A percentile compares a stretch with the other conserved stretches of the same genome.
Conservation (phyloP, 2,329 filamentous ascomycete species). For the Scleromitrula shiraiana region DNA sequence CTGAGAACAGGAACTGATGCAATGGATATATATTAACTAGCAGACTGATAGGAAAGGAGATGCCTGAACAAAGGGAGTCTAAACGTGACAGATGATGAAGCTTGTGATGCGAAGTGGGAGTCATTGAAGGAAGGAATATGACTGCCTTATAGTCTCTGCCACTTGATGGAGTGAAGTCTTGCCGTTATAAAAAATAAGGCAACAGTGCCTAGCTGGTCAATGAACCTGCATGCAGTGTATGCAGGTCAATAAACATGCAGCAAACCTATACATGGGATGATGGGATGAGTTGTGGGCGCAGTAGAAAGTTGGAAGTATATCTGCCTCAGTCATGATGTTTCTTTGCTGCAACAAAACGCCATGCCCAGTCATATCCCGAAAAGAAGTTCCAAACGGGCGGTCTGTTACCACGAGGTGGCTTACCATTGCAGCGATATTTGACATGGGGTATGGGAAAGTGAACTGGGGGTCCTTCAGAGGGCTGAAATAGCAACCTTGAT, state of each 20-base stretch:
- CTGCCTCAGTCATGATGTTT: slow-evolving; percentile 13
- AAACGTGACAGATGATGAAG: slow-evolving; percentile 20
- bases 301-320: slow-evolving; percentile 15
- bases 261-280: slow-evolving; percentile 17
- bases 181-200: slow-evolving; percentile 21
- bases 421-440: not conserved
- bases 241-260: slow-evolving; percentile 25
- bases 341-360: slow-evolving; percentile 11
- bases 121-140: slow-evolving; percentile 26
- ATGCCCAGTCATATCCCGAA: slow-evolving; percentile 8
- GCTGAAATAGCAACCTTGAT: slow-evolving; percentile 10
- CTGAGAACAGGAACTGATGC: slow-evolving; percentile 13
- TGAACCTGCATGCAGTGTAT: slow-evolving; percentile 18
- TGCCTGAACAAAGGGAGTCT: slow-evolving; percentile 27
- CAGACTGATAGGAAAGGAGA: slow-evolving; percentile 22
- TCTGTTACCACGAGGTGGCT: slow-evolving; percentile 17
- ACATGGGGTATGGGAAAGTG: not conserved
- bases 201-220: slow-evolving; percentile 16
- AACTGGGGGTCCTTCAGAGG: slow-evolving; percentile 5
- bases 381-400: slow-evolving; percentile 22
- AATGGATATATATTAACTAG: slow-evolving; percentile 28
- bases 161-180: slow-evolving; percentile 15
- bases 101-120: slow-evolving; percentile 26
- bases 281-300: slow-evolving; percentile 21
- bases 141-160: slow-evolving; percentile 28